A percentile compares a stretch with the other conserved stretches of the same genome.
phyloP scores from a whole-genome alignment of 176 grass and related monocot species.

The Oryza nivara region DNA sequence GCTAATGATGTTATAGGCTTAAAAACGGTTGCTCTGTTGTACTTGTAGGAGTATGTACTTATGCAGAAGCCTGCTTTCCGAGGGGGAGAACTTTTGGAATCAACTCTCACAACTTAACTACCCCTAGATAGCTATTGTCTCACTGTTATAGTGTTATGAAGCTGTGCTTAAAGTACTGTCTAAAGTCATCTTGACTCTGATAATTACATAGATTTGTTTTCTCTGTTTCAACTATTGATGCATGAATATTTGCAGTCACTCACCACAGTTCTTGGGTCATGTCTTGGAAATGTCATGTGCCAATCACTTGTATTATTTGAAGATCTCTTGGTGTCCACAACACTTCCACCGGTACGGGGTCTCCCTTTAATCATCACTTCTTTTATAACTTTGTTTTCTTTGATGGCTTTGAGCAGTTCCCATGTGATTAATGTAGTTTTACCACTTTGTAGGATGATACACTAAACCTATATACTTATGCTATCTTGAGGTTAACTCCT shows the following conservation, averaged over 20 bases:
- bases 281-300: conserved; percentile 59
- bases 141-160: not conserved
- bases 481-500: conserved; percentile 83
- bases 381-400: conserved; percentile 37
- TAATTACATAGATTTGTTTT: conserved; percentile 31
- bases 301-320: conserved; percentile 89
- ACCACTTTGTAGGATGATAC: conserved; percentile 79
- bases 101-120: conserved; percentile 17
- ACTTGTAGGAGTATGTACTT: not conserved
- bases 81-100: not conserved
- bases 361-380: conserved; percentile 11
- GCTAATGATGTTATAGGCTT: not conserved
- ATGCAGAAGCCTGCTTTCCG: not conserved
- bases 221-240: conserved; percentile 56
- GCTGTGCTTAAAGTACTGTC: conserved; percentile 5
- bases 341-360: conserved; percentile 75
- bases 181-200: conserved; percentile 27
- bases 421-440: conserved; percentile 24
- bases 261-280: conserved; percentile 74
- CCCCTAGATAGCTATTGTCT: not conserved
- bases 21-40: conserved; percentile 30
- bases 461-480: conserved; percentile 76
- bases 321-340: conserved; percentile 93
- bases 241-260: conserved; percentile 77
- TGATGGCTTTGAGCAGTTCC: conserved; percentile 18